These are phyloP conservation scores for Coniferiporia weirii DNA, from an alignment of 1,284 basidiomycete species.

Conservation along the genomic window DNA sequence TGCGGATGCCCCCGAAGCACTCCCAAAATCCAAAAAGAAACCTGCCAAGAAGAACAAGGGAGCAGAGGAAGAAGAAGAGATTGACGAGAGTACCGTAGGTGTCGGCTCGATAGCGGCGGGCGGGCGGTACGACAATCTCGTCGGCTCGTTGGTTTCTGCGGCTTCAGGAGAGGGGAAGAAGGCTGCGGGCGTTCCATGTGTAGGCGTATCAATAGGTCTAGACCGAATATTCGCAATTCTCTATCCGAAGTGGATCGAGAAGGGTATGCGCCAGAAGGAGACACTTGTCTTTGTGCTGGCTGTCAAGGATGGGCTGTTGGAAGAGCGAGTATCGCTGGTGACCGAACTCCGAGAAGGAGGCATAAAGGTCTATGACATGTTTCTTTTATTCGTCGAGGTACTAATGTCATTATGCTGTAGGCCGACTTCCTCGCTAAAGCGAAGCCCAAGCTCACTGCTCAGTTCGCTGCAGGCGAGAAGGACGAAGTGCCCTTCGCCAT, in stretches of 20 bases:
- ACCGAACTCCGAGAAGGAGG: constrained; percentile 83
- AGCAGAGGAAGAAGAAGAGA: constrained; percentile 74
- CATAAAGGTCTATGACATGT: constrained; percentile 62
- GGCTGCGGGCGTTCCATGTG: constrained; percentile 73
- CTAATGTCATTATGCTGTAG: constrained; percentile 34
- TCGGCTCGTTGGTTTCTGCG: constrained; percentile 86
- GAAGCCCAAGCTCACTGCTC: constrained; percentile 83
- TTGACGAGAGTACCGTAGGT: constrained; percentile 91
- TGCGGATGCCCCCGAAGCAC: constrained; percentile 24
- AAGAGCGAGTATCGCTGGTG: constrained; percentile 82
- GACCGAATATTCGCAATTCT: constrained; percentile 95
- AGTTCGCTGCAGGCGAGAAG: constrained; percentile 89
- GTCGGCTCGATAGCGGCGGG: constrained; percentile 98
- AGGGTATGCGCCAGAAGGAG: constrained; percentile 80
- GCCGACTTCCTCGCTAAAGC: constrained; percentile 92
- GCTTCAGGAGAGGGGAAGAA: constrained; percentile 72
- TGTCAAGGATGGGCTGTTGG: constrained; percentile 85
- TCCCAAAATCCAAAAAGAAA: constrained; percentile 44
- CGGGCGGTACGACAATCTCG: constrained; percentile 96
- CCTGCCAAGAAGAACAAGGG: constrained; percentile 44
- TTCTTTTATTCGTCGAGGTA: background rate
- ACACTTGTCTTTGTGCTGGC: constrained; percentile 95
- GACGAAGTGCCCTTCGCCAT: constrained; percentile 91
- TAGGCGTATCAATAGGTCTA: constrained; percentile 91
- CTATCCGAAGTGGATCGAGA: constrained; percentile 80